Evolutionary conservation across 306 rosid species (phyloP).

Genomic region (Alnus glutinosa): DNA sequence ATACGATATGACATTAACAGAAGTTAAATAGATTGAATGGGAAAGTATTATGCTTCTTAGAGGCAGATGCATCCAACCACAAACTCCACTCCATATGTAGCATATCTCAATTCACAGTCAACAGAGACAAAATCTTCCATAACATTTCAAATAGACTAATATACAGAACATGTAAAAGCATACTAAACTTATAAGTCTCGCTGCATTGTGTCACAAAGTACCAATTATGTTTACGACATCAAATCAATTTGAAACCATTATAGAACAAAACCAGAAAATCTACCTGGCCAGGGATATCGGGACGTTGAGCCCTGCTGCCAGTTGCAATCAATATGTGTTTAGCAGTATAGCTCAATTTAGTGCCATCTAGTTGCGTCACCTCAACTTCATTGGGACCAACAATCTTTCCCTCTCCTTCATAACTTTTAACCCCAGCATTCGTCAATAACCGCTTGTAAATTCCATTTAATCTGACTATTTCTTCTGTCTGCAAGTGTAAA

Average conservation of each 20-base stretch:
- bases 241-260: not conserved
- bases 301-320: constrained; percentile 81
- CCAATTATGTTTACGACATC: not conserved
- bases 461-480: constrained; percentile 84
- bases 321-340: constrained; percentile 90
- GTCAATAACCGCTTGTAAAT: constrained; percentile 87
- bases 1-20: not conserved
- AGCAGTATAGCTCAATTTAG: constrained; percentile 88
- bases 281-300: constrained; percentile 90
- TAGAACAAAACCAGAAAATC: constrained; percentile 27
- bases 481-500: constrained; percentile 72
- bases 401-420: constrained; percentile 91
- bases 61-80: not conserved
- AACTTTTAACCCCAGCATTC: constrained; percentile 81
- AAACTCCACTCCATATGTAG: not conserved
- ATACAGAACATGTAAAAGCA: not conserved
- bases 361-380: constrained; percentile 96
- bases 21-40: not conserved
- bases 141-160: not conserved
- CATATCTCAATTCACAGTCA: not conserved
- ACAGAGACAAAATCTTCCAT: constrained; percentile 2
- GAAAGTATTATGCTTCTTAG: not conserved
- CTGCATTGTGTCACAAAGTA: not conserved
- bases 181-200: not conserved
- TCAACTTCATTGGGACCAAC: constrained; percentile 92